Percentiles rank a stretch among this genome's conserved stretches.
Conservation (phyloP, 2,329 filamentous ascomycete species). For the Plenodomus biglobosus region DNA sequence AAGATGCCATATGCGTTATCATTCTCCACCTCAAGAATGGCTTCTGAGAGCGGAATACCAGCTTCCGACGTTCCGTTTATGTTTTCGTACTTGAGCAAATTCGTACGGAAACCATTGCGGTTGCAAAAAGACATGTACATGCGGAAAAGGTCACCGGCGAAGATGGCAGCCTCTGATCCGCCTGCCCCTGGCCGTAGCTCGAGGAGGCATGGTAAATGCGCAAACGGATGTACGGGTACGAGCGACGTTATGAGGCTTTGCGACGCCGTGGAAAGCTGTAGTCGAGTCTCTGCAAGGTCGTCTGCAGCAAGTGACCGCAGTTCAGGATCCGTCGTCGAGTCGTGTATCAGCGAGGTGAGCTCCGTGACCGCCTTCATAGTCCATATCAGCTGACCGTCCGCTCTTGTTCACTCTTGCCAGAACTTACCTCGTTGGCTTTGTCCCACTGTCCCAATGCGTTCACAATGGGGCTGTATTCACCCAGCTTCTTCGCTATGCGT, state of each 20-base stretch:
- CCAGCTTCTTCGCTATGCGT: constrained; percentile 58
- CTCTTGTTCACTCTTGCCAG: not conserved
- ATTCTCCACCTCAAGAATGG: constrained; percentile 78
- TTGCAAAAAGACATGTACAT: constrained; percentile 87
- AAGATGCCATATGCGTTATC: constrained; percentile 78
- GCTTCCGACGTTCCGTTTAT: constrained; percentile 63
- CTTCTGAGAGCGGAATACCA: constrained; percentile 77
- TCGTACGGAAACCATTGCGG: constrained; percentile 65
- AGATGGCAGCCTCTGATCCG: constrained; percentile 86
- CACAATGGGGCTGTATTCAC: constrained; percentile 57
- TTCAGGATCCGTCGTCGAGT: constrained; percentile 62
- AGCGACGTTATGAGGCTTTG: constrained; percentile 72
- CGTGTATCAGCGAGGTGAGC: constrained; percentile 73
- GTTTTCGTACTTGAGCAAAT: constrained; percentile 77
- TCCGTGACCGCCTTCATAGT: constrained; percentile 61
- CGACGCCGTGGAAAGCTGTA: constrained; percentile 64
- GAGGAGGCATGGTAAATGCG: constrained; percentile 82
- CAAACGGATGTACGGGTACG: constrained; percentile 87
- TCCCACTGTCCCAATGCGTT: constrained; percentile 60
- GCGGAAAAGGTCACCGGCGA: constrained; percentile 79
- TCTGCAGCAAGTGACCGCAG: constrained; percentile 61
- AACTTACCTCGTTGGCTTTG: constrained; percentile 56
- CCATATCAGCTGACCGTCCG: constrained; percentile 20
- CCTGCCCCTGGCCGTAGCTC: constrained; percentile 92
- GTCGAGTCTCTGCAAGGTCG: constrained; percentile 69